phyloP scores from a whole-genome alignment of 441 rosid species.

The Codiaeum variegatum region DNA sequence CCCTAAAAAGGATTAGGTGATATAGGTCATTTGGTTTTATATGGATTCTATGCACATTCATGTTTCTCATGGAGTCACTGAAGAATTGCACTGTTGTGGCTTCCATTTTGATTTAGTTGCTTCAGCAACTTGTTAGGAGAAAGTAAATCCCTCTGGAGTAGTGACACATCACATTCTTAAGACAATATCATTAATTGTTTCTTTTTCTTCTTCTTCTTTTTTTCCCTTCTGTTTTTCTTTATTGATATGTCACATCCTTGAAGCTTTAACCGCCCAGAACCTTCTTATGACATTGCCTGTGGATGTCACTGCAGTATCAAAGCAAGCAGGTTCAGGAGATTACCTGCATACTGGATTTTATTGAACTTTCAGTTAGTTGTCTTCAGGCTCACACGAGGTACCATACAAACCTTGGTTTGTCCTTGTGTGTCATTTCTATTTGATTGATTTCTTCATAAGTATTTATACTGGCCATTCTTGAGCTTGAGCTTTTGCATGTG shows the following conservation, averaged over 20 bases:
- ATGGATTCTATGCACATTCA: background rate
- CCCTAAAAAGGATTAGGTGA: background rate
- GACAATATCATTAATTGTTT: constrained; percentile 3
- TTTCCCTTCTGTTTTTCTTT: constrained; percentile 1
- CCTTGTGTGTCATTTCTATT: constrained; percentile 20
- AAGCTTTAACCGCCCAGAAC: constrained; percentile 25
- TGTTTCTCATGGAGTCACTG: background rate
- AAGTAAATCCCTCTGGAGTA: background rate
- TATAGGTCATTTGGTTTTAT: background rate
- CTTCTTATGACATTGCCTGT: constrained; percentile 48
- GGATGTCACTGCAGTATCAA: constrained; percentile 72
- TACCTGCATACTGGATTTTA: constrained; percentile 49
- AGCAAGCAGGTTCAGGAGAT: constrained; percentile 77
- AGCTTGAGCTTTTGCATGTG: background rate
- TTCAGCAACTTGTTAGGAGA: background rate
- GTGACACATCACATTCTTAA: background rate
- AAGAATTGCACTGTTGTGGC: background rate
- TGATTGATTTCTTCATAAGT: background rate
- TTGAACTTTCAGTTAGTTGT: constrained; percentile 55
- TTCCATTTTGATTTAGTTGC: background rate
- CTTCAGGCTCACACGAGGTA: constrained; percentile 61
- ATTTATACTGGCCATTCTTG: background rate
- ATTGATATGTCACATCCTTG: constrained; percentile 31
- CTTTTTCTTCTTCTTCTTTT: background rate
- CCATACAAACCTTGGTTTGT: constrained; percentile 41